Evolutionary conservation across 75 land plant genomes (phyloP).

Genomic region (Chamaecyparis obtusa): DNA sequence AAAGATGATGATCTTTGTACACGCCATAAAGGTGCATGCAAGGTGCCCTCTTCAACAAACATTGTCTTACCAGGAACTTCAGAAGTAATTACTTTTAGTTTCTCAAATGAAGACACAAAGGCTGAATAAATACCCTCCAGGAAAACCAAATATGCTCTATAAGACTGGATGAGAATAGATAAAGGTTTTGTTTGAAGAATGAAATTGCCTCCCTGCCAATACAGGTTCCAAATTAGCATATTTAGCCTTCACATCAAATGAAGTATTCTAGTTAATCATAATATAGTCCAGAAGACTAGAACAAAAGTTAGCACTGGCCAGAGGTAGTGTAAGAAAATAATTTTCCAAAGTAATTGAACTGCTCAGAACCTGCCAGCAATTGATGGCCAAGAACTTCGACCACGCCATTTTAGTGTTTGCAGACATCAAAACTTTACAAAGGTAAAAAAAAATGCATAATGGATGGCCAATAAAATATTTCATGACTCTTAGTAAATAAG

Average conservation of each 20-base stretch:
- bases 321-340: background rate
- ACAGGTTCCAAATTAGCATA: constrained; percentile 13
- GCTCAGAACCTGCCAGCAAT: background rate
- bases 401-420: background rate
- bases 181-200: constrained; percentile 55
- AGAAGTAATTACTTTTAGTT: constrained; percentile 9
- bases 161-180: constrained; percentile 29
- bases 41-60: background rate
- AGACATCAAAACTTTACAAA: background rate
- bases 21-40: background rate
- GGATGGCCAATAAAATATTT: background rate
- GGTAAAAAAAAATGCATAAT: background rate
- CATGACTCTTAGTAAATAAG: background rate
- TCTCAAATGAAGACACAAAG: background rate
- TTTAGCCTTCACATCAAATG: background rate
- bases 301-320: background rate
- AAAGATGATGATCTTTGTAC: background rate
- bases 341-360: background rate
- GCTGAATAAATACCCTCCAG: constrained; percentile 16
- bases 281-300: background rate
- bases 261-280: background rate
- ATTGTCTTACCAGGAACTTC: constrained; percentile 12
- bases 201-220: constrained; percentile 57
- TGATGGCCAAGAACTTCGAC: background rate
- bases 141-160: constrained; percentile 15